Evolutionary conservation across 768 basidiomycete species (phyloP), one percentile per base, ranked within the genome.

Genomic region (Lactarius sanguifluus): DNA sequence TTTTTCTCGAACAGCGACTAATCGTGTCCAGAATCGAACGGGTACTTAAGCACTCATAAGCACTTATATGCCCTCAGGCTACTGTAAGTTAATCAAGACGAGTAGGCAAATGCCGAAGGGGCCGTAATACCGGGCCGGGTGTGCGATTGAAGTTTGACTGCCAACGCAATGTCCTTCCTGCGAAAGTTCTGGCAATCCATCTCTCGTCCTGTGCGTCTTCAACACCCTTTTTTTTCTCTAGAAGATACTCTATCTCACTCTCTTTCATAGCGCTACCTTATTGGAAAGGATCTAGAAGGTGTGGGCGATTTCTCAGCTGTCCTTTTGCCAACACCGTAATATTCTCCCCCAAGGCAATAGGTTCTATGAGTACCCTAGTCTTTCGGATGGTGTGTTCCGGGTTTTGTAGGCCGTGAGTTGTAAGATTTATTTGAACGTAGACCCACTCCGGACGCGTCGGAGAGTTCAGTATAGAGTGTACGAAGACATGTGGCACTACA

Each of bases 231-330:
- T 47, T 10, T 47, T 10, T 12, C n/a, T 47, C 10, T 1, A 47
- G 45, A n/a, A 47, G 10, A 5, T 4, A 47, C 4, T 45, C 20
- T 3, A 12, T 12, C 45, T 12, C 45, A 47, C 9, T 8, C 9
- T 12, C 45, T 20, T 23, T 13, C 15, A 56, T 8, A 66, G 70
- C 65, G 64, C 1, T 25, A 63, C 40, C 59, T 66, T 25, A 43
- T 69, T 6, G 70, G 70, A 16, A 61, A 30, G 6, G 70, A 71
- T 40, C 61, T 71, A 15, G 64, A 71, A 66, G 70, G 70, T 64
- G 41, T 40, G 57, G 1, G 12, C 18, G 23, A 20, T 43, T 20
- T 36, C 52, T 36, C 34, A 12, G 12, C 50, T 38, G 9, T 16
- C 8, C 50, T 25, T 12, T 10, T 25, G 43, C n/a, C 30, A 30